Conservation (phyloP, 2,329 filamentous ascomycete genomes). For the Hypoxylon sp. region DNA sequence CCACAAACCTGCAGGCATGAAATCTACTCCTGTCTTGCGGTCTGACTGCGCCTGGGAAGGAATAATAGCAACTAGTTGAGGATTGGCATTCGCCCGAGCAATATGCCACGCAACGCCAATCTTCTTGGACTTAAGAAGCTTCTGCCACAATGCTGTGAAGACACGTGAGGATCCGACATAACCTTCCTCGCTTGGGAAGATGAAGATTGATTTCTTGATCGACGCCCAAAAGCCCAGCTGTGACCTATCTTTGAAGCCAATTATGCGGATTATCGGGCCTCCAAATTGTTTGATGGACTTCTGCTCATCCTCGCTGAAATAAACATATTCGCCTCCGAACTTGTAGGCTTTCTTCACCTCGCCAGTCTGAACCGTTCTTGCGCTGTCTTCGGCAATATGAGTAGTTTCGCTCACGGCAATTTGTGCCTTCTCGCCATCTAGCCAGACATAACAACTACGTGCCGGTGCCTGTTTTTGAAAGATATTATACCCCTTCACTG, state of each 20-base stretch:
- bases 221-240: conserved; percentile 86
- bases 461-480: conserved; percentile 86
- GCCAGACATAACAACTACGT: conserved; percentile 87
- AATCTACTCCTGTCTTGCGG: conserved; percentile 74
- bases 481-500: conserved; percentile 92
- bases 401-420: conserved; percentile 82
- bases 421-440: conserved; percentile 86
- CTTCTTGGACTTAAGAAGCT: conserved; percentile 82
- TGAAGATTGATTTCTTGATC: conserved; percentile 87
- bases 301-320: conserved; percentile 88
- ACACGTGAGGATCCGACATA: conserved; percentile 92
- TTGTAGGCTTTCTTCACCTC: conserved; percentile 95
- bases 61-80: conserved; percentile 83
- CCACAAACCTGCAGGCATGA: conserved; percentile 87
- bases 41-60: conserved; percentile 77
- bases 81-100: conserved; percentile 82
- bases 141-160: conserved; percentile 91
- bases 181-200: conserved; percentile 92
- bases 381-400: conserved; percentile 81
- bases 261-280: conserved; percentile 83
- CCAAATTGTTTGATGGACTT: conserved; percentile 84
- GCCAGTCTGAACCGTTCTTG: conserved; percentile 79
- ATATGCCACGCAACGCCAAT: conserved; percentile 93
- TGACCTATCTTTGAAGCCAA: conserved; percentile 90
- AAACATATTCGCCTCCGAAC: conserved; percentile 90